These are phyloP conservation scores for Blastobotrys serpentis DNA, from an alignment of 1,139 yeast species.

Conservation along the genomic window DNA sequence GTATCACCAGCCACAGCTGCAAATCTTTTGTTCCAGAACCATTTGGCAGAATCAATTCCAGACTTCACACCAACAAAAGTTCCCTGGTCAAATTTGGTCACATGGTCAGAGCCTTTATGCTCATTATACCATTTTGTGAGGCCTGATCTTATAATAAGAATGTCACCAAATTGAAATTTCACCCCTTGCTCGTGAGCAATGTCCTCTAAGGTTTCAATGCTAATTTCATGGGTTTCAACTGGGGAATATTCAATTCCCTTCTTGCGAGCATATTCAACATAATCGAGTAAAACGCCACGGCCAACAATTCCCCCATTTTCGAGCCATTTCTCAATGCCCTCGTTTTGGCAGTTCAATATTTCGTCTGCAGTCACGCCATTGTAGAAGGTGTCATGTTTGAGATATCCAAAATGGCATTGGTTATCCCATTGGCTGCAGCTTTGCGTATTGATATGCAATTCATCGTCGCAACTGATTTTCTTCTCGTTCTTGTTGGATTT, in stretches of 20 bases:
- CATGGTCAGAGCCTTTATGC: constrained; percentile 15
- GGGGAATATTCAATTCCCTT: constrained; percentile 30
- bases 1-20: constrained; percentile 36
- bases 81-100: constrained; percentile 9
- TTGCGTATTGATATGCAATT: constrained; percentile 35
- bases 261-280: constrained; percentile 32
- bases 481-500: constrained; percentile 10
- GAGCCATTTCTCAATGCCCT: constrained; percentile 36
- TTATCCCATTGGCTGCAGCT: constrained; percentile 40
- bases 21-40: constrained; percentile 33
- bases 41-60: constrained; percentile 25
- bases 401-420: constrained; percentile 33
- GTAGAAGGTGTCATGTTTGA: constrained; percentile 18
- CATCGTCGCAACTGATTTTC: constrained; percentile 33
- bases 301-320: constrained; percentile 35
- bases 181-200: constrained; percentile 26
- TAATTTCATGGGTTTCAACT: constrained; percentile 30
- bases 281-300: constrained; percentile 38
- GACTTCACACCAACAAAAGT: constrained; percentile 29
- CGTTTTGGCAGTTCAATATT: constrained; percentile 20
- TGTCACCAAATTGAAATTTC: constrained; percentile 32
- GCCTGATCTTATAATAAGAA: constrained; percentile 35
- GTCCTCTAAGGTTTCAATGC: constrained; percentile 27
- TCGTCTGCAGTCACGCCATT: constrained; percentile 31
- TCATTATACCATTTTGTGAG: constrained; percentile 31